A percentile compares a stretch with the other conserved stretches of the same genome.
These are phyloP conservation scores for Hapsidospora chrysogenum DNA, from an alignment of 495 filamentous ascomycete genomes.

Conservation along the genomic window DNA sequence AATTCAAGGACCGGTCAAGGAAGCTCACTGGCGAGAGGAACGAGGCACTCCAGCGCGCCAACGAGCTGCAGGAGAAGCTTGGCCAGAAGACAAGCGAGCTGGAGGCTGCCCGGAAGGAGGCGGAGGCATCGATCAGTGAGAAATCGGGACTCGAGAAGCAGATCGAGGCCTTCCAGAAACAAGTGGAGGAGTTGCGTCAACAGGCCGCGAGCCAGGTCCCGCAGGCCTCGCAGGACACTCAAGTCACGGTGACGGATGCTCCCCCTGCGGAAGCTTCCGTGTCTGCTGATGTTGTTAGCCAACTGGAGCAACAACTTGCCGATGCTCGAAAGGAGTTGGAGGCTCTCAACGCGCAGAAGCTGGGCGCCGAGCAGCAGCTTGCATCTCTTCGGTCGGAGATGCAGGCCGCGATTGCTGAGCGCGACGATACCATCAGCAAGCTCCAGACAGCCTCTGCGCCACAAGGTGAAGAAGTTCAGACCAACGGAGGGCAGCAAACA, in stretches of 20 bases:
- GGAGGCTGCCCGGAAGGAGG: constrained; percentile 16
- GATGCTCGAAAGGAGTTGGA: constrained; percentile 21
- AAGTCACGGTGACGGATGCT: too few relatives aligned
- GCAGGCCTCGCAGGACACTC: background rate
- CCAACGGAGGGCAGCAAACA: too few relatives aligned
- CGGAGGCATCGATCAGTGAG: constrained; percentile 18
- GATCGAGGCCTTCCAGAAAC: constrained; percentile 13
- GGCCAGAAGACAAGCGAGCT: constrained; percentile 20
- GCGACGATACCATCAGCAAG: constrained; percentile 24
- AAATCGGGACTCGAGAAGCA: constrained; percentile 5
- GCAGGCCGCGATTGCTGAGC: constrained; percentile 21
- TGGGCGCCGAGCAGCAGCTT: constrained; percentile 24
- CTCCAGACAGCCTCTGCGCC: background rate
- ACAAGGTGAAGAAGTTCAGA: too few relatives aligned
- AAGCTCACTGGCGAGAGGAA: constrained; percentile 21
- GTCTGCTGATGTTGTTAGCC: constrained; percentile 1
- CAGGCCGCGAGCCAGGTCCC: constrained; percentile 8
- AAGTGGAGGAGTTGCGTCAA: constrained; percentile 17
- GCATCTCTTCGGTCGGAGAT: constrained; percentile 26
- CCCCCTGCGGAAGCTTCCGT: constrained; percentile 3
- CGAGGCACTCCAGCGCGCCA: constrained; percentile 21
- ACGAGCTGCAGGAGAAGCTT: constrained; percentile 15
- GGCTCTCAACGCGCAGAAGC: constrained; percentile 20
- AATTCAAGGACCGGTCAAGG: constrained; percentile 31
- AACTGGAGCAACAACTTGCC: constrained; percentile 11